Evolutionary conservation across 805 yeast genomes (phyloP), one percentile per base, ranked within the genome.

Genomic region (Metschnikowia kunwiensis): DNA sequence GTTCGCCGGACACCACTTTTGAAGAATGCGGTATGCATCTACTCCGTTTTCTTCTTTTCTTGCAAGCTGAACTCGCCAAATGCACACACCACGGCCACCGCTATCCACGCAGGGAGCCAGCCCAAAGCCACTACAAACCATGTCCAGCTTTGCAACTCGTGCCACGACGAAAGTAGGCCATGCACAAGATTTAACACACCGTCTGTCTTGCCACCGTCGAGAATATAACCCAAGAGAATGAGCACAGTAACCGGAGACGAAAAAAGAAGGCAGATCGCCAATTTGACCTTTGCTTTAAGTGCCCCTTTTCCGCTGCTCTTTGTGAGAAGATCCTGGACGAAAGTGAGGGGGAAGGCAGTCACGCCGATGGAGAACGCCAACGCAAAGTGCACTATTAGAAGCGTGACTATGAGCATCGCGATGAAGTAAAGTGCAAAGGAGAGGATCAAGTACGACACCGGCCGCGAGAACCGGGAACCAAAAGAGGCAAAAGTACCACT

Each of bases 71-170:
- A 56, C 28, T 58, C 59, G 11, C 70, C 70, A 34, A 60, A 46
- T 4, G 53, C 43, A 37, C 56, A 55, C 26, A 56, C 51, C 11
- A 57, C 26, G 0, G 58, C 60, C 17, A 65, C 51, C 9, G 55
- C 38, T 1, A 78, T 28, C 97, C 97, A 91, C 5, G 79, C 72
- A 3, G 97, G 95, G 24, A 80, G 57, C 95, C 96, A 88, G 0
- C 87, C 85, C 27, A 81, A 63, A 26, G 78, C 67, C 2, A 88
- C 55, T 16, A 85, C 74, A 38, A 77, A 72, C 89, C 95, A 87
- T 0, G 95, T 84, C 91, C 95, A 87, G 41, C 84, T 80, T 38
- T 82, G 83, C 38, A 85, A 61, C 24, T 79, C 75, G 17, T 65
- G 53, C 82, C 89, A 86, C 3, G 86, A 77, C 18, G 74, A 66